Evolutionary conservation across 2,329 filamentous ascomycete genomes (phyloP).

Genomic region (Epichloe typhina): DNA sequence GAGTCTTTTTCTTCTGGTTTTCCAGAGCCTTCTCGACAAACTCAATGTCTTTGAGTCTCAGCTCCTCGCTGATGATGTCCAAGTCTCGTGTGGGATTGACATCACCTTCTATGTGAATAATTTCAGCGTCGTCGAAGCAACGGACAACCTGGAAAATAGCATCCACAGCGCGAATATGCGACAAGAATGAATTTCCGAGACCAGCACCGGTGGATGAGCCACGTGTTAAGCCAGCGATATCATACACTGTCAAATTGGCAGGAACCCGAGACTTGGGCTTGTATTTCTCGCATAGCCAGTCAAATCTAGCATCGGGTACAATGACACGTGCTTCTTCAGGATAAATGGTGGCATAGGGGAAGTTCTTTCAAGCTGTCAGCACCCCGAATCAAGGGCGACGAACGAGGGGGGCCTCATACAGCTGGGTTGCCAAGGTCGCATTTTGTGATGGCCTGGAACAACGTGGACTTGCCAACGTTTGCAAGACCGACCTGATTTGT

Average conservation of each 20-base stretch:
- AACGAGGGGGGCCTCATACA: slow-evolving; percentile 39
- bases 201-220: slow-evolving; percentile 95
- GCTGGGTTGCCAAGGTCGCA: slow-evolving; percentile 94
- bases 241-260: slow-evolving; percentile 94
- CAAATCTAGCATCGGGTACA: slow-evolving; percentile 89
- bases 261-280: slow-evolving; percentile 96
- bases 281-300: slow-evolving; percentile 93
- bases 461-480: slow-evolving; percentile 97
- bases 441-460: slow-evolving; percentile 99
- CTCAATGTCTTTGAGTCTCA: slow-evolving; percentile 96
- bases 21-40: slow-evolving; percentile 95
- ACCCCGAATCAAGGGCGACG: slow-evolving; percentile 22
- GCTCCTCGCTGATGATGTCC: slow-evolving; percentile 91
- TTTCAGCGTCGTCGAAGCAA: slow-evolving; percentile 97
- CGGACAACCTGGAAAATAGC: slow-evolving; percentile 95
- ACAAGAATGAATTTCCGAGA: slow-evolving; percentile 95
- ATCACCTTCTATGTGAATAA: slow-evolving; percentile 98
- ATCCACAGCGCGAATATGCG: slow-evolving; percentile 95
- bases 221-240: slow-evolving; percentile 92
- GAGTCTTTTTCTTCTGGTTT: slow-evolving; percentile 83
- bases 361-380: slow-evolving; percentile 55
- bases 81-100: slow-evolving; percentile 91
- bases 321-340: slow-evolving; percentile 96
- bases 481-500: slow-evolving; percentile 73
- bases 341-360: slow-evolving; percentile 97